Evolutionary conservation across 2,329 filamentous ascomycete species (phyloP), one percentile per base, ranked within the genome.

Genomic region (Scedosporium minutisporum): DNA sequence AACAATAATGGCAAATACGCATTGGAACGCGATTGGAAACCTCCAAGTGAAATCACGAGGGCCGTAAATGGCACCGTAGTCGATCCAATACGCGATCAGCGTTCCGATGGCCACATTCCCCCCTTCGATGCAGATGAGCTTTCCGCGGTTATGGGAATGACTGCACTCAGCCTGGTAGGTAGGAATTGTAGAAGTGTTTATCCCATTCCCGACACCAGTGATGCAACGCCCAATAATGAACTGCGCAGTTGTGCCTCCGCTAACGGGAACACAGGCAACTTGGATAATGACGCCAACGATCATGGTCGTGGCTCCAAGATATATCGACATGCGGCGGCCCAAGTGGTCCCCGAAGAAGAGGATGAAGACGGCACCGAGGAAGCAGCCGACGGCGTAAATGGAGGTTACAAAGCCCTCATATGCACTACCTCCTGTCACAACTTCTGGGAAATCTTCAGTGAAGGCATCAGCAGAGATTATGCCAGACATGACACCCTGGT

Each of bases 261-360:
- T 70, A 1, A 73, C 67, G 1, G 83, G 59, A 66, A 86, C 83
- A 67, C 85, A 82, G 23, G 82, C 78, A 27, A 80, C 76, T 69
- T 88, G 86, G 1, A 89, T 76, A 51, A 78, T 75, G 1, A 82
- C 83, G 6, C 85, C 87, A 27, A 88, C 55, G 14, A 76, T 69
- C 69, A 83, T 84, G 68, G 87, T 80, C 16, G 78, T 65, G 7
- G 83, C 84, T 14, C 84, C 85, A 53, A 86, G 76, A 68, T 86
- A 78, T 63, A 87, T 83, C 25, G 85, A 86, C 65, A 76, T 77
- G 66, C 79, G 79, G 62, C 86, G 80, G 12, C 86, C 86, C 60
- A 87, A 79, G 21, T 78, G 76, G 67, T 88, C 86, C 72, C 85
- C 85, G 27, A 61, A 61, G 12, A 85, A 84, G 7, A 62, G 33